Base-by-base conservation (phyloP, 2,329 filamentous ascomycete genomes). In the Calcarisporium arbuscula region DNA sequence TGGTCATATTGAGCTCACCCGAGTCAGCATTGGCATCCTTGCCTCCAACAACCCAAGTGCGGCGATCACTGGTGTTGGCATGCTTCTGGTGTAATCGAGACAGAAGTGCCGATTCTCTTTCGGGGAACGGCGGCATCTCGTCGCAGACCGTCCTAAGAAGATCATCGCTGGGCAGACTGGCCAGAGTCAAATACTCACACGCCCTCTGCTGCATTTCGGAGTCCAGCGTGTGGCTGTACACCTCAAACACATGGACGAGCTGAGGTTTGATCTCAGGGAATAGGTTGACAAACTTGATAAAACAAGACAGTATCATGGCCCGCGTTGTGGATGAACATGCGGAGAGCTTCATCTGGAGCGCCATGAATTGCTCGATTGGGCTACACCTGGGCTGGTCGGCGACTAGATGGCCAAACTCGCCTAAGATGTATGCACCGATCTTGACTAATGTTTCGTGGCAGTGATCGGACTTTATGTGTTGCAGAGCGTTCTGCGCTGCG, bases 201-300 rank as follows among this genome's bases (percentile, higher is more conserved):
- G 92, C 90, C 61, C 92, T 73, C 64, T 98, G 92, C 58, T 98
- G 92, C 45, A 98, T 70, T 58, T 98, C 92, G 0, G 92, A 86
- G 57, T 98, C 92, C 19, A 96, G 70, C 0, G 89, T 94, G 57
- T 96, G 88, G 56, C 87, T 95, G 62, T 95, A 96, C 19, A 88
- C 72, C 42, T 84, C 77, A 65, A 98, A 98, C 7, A 94, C 83
- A 47, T 87, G 83, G 29, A 96, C 65, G 4, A 98, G 76, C 57
- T 95, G 90, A 8, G 89, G 86, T 61, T 95, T 96, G 64, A 98
- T 96, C 58, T 98, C 94, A 2, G 92, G 92, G 58, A 98, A 98
- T 33, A 98, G 65, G 60, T 98, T 98, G 62, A 98, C 86, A 50
- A 89, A 98, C 64, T 98, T 98, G 71, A 96, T 72, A 56, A 95